Conservation (phyloP, 2,329 filamentous ascomycete genomes). For the Hyphodiscus sp. region DNA sequence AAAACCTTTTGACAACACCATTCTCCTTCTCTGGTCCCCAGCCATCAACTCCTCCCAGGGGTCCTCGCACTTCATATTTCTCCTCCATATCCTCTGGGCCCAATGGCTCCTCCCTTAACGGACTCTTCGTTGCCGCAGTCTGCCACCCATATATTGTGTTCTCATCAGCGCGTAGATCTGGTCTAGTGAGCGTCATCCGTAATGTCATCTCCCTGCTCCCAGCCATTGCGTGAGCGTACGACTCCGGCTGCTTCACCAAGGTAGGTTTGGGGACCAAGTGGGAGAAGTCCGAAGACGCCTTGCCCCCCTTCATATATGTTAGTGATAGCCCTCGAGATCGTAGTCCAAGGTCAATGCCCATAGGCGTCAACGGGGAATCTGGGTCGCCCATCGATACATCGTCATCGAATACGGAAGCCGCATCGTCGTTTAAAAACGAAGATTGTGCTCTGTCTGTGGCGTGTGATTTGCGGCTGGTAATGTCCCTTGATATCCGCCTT, state of each 20-base stretch:
- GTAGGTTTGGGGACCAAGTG: constrained; percentile 23
- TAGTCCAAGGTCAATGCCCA: constrained; percentile 23
- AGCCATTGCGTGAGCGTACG: constrained; percentile 44
- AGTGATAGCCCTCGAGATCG: constrained; percentile 21
- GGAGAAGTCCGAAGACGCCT: constrained; percentile 34
- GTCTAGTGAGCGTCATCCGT: constrained; percentile 88
- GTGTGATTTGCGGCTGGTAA: constrained; percentile 25
- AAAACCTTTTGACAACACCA: constrained; percentile 55
- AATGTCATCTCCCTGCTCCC: constrained; percentile 85
- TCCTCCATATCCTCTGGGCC: constrained; percentile 50
- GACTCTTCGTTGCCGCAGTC: constrained; percentile 30
- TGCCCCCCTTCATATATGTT: constrained; percentile 27
- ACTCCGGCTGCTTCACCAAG: constrained; percentile 28
- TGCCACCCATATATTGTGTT: constrained; percentile 68
- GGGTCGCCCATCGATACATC: constrained; percentile 49
- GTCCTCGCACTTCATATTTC: constrained; percentile 39
- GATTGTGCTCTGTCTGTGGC: constrained; percentile 46
- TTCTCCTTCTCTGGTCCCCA: constrained; percentile 43
- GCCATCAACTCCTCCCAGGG: constrained; percentile 29
- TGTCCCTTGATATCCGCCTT: constrained; percentile 20
- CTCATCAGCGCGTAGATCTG: constrained; percentile 74
- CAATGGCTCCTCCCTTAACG: constrained; percentile 41
- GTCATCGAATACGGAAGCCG: constrained; percentile 48
- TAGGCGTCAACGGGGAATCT: constrained; percentile 41
- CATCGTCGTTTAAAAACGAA: constrained; percentile 53